phyloP scores from a whole-genome alignment of 2,329 filamentous ascomycete genomes.

The Pyrenophora teres region DNA sequence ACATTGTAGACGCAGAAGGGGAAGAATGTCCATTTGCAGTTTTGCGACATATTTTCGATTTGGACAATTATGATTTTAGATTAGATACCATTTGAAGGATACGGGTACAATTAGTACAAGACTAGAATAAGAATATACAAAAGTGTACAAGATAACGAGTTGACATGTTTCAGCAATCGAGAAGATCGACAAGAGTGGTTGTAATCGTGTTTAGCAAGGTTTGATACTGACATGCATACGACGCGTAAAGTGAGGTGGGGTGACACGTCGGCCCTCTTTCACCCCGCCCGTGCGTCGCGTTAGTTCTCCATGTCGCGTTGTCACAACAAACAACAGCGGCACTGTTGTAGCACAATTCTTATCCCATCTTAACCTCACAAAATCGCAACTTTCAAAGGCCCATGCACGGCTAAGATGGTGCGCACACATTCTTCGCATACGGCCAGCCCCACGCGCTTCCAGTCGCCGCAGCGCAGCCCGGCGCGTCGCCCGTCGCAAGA shows the following conservation, averaged over 20 bases:
- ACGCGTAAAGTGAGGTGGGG: too few relatives aligned
- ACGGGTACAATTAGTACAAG: too few relatives aligned
- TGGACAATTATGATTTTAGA: too few relatives aligned
- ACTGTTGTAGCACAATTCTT: slow-evolving; percentile 23
- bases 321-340: slow-evolving; percentile 33
- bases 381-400: not conserved
- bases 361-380: slow-evolving; percentile 12
- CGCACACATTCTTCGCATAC: slow-evolving; percentile 44
- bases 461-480: slow-evolving; percentile 37
- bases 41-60: too few relatives aligned
- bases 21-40: too few relatives aligned
- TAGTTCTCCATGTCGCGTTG: slow-evolving; percentile 17
- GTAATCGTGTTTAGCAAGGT: too few relatives aligned
- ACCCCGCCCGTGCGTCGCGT: slow-evolving; percentile 12
- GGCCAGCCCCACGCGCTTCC: slow-evolving; percentile 39
- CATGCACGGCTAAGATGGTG: slow-evolving; percentile 28
- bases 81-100: too few relatives aligned
- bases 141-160: too few relatives aligned
- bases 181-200: too few relatives aligned
- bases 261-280: not conserved
- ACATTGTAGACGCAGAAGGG: slow-evolving; percentile 1
- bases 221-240: too few relatives aligned
- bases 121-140: too few relatives aligned
- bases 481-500: slow-evolving; percentile 36
- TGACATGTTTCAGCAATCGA: too few relatives aligned